Evolutionary conservation across 2,329 filamentous ascomycete species (phyloP), one percentile per base, ranked within the genome.

Genomic region (Chrysoporthe puriensis): DNA sequence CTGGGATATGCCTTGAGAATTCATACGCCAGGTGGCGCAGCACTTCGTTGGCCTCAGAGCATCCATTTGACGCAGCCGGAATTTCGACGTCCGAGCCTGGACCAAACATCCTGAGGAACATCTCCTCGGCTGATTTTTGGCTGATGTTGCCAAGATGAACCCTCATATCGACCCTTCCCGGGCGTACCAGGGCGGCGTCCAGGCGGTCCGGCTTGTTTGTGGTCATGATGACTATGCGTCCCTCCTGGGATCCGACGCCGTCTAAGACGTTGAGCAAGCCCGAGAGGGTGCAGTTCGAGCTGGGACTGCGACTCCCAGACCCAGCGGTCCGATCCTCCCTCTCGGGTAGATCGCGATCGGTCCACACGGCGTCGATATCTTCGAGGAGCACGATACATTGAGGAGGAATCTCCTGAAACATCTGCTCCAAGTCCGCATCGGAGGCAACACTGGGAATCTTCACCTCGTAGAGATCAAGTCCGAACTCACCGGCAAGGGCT

Each of bases 171-270:
- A 91, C 84, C 2, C 88, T 78, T 0, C 89, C 89, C 0, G 89
- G 88, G 0, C 89, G 81, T 34, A 90, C 83, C 1, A 91, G 80
- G 0, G 88, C 88, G 2, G 82, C 76, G 67, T 91, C 88, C 0
- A 91, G 82, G 66, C 86, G 84, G 67, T 90, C 86, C 0, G 84
- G 82, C 66, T 87, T 84, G 71, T 92, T 92, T 0, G 89, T 90
- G 0, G 89, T 92, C 90, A 92, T 91, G 70, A 92, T 86, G 0
- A 92, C 80, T 1, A 92, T 85, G 8, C 88, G 83, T 1, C 89
- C 90, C 77, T 92, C 90, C 67, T 87, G 86, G 0, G 86, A 86
- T 0, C 88, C 88, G 0, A 91, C 88, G 1, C 89, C 89, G 69
- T 91, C 90, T 70, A 92, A 87, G 36, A 88, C 85, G 67, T 92